Evolutionary conservation across 2,329 filamentous ascomycete species (phyloP).

Genomic region (Ophiostoma sp.): DNA sequence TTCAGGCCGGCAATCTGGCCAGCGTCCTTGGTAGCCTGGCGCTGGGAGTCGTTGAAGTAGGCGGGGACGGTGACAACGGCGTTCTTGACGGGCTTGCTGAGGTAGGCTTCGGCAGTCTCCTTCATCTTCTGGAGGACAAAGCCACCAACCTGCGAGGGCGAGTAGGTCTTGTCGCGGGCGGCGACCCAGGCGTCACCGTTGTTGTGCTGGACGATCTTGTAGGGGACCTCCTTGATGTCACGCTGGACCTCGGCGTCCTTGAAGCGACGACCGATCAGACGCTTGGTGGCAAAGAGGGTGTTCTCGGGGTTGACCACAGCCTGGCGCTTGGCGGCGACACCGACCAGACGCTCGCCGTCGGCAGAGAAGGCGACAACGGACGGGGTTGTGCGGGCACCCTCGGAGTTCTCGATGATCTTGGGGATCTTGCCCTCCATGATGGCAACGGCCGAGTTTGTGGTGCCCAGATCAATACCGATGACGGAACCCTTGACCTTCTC

Average conservation of each 20-base stretch:
- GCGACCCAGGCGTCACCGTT: conserved; percentile 93
- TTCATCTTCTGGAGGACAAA: conserved; percentile 99
- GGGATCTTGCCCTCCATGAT: conserved; percentile 78
- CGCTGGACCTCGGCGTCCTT: conserved; percentile 89
- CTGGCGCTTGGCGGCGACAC: conserved; percentile 96
- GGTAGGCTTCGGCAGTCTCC: conserved; percentile 94
- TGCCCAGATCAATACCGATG: conserved; percentile 77
- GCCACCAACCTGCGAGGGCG: conserved; percentile 94
- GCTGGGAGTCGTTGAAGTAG: conserved; percentile 98
- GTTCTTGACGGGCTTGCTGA: conserved; percentile 92
- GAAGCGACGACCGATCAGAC: conserved; percentile 97
- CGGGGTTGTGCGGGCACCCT: conserved; percentile 86
- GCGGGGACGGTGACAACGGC: conserved; percentile 94
- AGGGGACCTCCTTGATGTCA: conserved; percentile 94
- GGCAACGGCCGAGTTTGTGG: conserved; percentile 81
- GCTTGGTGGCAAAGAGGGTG: conserved; percentile 97
- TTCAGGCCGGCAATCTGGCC: conserved; percentile 96
- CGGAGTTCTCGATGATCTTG: conserved; percentile 93
- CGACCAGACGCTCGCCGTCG: conserved; percentile 91
- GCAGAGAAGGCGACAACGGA: conserved; percentile 95
- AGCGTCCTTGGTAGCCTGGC: conserved; percentile 97
- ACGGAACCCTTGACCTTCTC: conserved; percentile 73
- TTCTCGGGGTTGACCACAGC: conserved; percentile 98
- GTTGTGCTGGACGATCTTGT: conserved; percentile 88
- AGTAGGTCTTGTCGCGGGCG: conserved; percentile 94